A percentile compares a stretch with the other conserved stretches of the same genome.
Conservation (phyloP, 768 basidiomycete genomes). For the Chalciporus sphaerocephalus region DNA sequence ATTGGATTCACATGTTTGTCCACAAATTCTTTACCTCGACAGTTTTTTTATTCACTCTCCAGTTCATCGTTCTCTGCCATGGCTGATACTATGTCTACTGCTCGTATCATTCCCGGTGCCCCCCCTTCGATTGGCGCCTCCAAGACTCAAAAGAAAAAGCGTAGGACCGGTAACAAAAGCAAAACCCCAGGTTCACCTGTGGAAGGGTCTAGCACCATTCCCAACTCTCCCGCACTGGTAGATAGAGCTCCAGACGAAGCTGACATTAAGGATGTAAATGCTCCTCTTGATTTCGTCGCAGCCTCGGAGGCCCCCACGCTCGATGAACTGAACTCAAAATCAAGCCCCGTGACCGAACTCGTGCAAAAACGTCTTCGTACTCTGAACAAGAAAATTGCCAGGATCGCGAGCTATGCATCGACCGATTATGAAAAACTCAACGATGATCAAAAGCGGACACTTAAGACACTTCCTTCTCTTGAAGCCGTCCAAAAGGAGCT, state of each 20-base stretch:
- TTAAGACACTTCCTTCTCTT: constrained; percentile 69
- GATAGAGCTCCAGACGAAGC: constrained; percentile 48
- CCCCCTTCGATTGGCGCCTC: constrained; percentile 56
- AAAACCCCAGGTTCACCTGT: constrained; percentile 46
- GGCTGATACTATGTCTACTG: constrained; percentile 31
- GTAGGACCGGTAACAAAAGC: constrained; percentile 50
- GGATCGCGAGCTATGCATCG: constrained; percentile 67
- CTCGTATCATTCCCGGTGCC: constrained; percentile 73
- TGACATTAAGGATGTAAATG: constrained; percentile 45
- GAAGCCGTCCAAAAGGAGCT: constrained; percentile 81
- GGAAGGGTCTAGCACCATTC: constrained; percentile 34
- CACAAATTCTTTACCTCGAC: not conserved
- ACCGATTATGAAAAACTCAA: constrained; percentile 72
- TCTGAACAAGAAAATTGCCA: constrained; percentile 79
- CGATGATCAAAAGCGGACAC: constrained; percentile 76
- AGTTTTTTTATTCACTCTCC: constrained; percentile 1
- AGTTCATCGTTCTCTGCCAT: constrained; percentile 18
- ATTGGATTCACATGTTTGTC: not conserved
- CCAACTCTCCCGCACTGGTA: constrained; percentile 40
- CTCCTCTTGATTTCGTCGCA: constrained; percentile 45
- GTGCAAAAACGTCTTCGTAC: constrained; percentile 73
- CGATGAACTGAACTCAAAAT: constrained; percentile 47
- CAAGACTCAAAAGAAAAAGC: constrained; percentile 68
- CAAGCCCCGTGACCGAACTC: constrained; percentile 72
- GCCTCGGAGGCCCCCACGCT: constrained; percentile 37